These are phyloP conservation scores for Pseudogymnoascus sp. DNA, from an alignment of 2,329 filamentous ascomycete genomes.

Conservation along the genomic window DNA sequence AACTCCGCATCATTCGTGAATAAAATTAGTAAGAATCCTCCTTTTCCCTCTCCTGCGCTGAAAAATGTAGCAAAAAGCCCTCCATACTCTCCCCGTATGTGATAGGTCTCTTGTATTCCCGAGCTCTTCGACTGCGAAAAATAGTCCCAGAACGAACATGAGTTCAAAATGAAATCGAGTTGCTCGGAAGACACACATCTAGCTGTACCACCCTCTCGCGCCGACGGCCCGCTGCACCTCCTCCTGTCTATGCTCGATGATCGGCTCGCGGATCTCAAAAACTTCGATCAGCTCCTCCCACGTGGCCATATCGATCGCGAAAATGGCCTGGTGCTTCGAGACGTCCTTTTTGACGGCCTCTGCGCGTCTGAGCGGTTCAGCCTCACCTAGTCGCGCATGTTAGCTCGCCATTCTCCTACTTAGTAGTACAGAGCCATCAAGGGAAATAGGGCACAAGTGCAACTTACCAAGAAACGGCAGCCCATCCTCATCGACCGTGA, in stretches of 20 bases:
- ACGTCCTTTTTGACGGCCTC: conserved; percentile 40
- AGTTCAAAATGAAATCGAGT: not conserved
- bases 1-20: conserved; percentile 1
- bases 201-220: conserved; percentile 17
- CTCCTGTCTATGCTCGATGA: conserved; percentile 76
- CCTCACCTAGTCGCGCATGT: conserved; percentile 26
- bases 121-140: not conserved
- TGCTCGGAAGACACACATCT: conserved; percentile 7
- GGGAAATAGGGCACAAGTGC: not conserved
- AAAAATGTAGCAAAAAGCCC: not conserved
- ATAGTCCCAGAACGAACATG: not conserved
- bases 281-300: conserved; percentile 72
- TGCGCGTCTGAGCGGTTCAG: conserved; percentile 14
- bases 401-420: conserved; percentile 41
- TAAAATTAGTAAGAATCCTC: conserved; percentile 3
- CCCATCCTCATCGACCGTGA: conserved; percentile 63
- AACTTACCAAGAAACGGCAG: conserved; percentile 73
- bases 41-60: not conserved
- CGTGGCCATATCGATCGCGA: conserved; percentile 75
- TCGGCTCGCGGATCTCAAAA: conserved; percentile 66
- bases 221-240: conserved; percentile 18
- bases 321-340: conserved; percentile 73
- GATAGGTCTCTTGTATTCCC: not conserved
- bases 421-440: conserved; percentile 32
- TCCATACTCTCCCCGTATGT: not conserved